Percentiles rank a stretch among this genome's conserved stretches.
Evolutionary conservation across 164 flowering plant species (phyloP).

Genomic region (Euptelea pleiosperma): DNA sequence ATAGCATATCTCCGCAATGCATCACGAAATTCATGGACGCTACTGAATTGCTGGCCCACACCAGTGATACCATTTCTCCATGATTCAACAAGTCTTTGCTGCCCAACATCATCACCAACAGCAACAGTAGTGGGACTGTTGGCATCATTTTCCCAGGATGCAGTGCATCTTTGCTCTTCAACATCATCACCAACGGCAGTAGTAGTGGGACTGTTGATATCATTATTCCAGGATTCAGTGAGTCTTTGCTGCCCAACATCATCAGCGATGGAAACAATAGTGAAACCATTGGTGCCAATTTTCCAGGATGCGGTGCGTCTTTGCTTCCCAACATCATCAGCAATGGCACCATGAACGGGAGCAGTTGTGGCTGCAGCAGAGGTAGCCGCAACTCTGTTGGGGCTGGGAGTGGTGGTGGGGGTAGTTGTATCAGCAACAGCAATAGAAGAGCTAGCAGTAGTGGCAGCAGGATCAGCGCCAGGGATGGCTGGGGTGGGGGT

Average conservation of each 20-base stretch:
- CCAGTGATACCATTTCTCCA: conserved; percentile 61
- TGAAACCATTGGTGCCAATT: conserved; percentile 12
- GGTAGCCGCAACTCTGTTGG: too few relatives aligned
- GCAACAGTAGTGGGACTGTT: conserved; percentile 6
- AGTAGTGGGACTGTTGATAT: conserved; percentile 32
- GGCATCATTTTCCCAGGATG: conserved; percentile 8
- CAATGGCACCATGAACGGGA: conserved; percentile 23
- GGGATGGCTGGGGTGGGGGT: too few relatives aligned
- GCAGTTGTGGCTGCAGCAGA: conserved; percentile 12
- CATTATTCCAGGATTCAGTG: conserved; percentile 44
- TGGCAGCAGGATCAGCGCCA: too few relatives aligned
- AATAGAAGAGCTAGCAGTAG: not conserved
- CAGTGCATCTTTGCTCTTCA: conserved; percentile 8
- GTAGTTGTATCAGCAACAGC: conserved; percentile 5
- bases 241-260: conserved; percentile 26
- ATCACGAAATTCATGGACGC: conserved; percentile 60
- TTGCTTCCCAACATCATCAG: conserved; percentile 23
- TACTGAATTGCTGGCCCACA: conserved; percentile 63
- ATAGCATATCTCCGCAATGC: conserved; percentile 67
- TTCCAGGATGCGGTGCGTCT: conserved; percentile 5
- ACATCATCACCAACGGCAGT: conserved; percentile 28
- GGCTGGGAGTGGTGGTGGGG: not conserved
- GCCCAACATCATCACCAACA: conserved; percentile 22
- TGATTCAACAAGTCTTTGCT: conserved; percentile 30
- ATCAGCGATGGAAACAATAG: conserved; percentile 13